Evolutionary conservation across 2,329 filamentous ascomycete species (phyloP), one percentile per base, ranked within the genome.

Genomic region (Colletotrichum orbiculare): DNA sequence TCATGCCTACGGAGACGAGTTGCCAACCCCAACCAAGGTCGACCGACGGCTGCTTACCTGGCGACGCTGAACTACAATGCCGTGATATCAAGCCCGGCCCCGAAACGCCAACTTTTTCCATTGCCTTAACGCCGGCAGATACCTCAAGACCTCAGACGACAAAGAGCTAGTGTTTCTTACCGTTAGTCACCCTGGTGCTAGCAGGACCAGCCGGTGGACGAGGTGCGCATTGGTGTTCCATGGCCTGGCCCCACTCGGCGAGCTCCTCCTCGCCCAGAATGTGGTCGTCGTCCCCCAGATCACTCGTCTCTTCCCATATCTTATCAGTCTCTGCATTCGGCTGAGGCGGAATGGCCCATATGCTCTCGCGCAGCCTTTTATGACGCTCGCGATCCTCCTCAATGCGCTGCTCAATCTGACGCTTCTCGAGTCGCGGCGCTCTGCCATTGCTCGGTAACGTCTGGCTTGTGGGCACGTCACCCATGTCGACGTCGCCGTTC

Each of bases 361-460:
- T 96, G 71, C 90, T 94, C 79, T 99, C 96, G 25, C 96, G 83
- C 72, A 95, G 82, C 47, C 95, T 83, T 83, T 99, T 99, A 77
- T 99, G 96, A 47, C 96, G 84, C 77, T 99, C 96, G 4, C 96
- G 85, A 77, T 99, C 96, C 78, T 99, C 96, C 72, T 99, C 96
- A 68, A 99, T 97, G 45, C 96, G 85, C 81, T 98, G 94, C 79
- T 98, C 94, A 57, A 97, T 92, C 79, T 97, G 92, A 60, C 91
- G 87, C 78, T 95, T 96, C 73, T 97, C 93, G 55, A 96, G 76
- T 13, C 80, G 76, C 6, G 75, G 72, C 63, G 68, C 74, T 65
- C 71, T 77, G 10, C 72, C 71, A 13, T 74, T 71, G 66, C 74
- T 78, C 1, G 77, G 76, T n/a, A 78, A 76, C 7, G 77, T 75